A percentile compares a stretch with the other conserved stretches of the same genome.
phyloP scores from a whole-genome alignment of 2,329 filamentous ascomycete species.

The Talaromyces verruculosus region DNA sequence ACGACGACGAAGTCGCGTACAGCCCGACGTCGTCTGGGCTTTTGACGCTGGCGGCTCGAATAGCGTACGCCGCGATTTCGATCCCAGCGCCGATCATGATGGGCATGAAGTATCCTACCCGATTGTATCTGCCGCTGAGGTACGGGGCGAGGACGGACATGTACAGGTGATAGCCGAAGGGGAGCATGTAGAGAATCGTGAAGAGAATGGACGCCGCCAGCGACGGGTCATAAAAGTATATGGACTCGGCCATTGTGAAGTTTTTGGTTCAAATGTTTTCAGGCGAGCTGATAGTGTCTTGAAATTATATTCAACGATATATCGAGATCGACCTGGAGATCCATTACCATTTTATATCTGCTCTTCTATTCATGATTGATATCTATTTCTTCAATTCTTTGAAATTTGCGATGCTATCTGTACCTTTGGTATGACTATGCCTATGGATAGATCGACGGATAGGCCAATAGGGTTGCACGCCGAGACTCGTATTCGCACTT shows the following conservation, averaged over 20 bases:
- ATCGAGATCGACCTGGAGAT: not conserved
- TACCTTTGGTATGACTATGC: not conserved
- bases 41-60: slow-evolving; percentile 41
- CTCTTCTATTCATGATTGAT: not conserved
- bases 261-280: not conserved
- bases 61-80: slow-evolving; percentile 47
- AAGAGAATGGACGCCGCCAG: slow-evolving; percentile 46
- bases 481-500: not conserved
- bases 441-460: not conserved
- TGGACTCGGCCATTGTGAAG: not conserved
- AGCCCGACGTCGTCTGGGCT: slow-evolving; percentile 37
- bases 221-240: slow-evolving; percentile 51
- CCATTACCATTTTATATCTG: not conserved
- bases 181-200: slow-evolving; percentile 43
- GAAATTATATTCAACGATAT: not conserved
- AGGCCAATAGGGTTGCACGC: not conserved
- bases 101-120: slow-evolving; percentile 31
- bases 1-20: slow-evolving; percentile 42
- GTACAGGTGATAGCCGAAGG: slow-evolving; percentile 37
- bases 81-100: not conserved
- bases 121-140: slow-evolving; percentile 29
- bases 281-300: not conserved
- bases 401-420: not conserved
- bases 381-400: not conserved
- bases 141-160: not conserved